Base-by-base conservation (phyloP, 257 asterid genomes). In the Nicotiana knightiana region DNA sequence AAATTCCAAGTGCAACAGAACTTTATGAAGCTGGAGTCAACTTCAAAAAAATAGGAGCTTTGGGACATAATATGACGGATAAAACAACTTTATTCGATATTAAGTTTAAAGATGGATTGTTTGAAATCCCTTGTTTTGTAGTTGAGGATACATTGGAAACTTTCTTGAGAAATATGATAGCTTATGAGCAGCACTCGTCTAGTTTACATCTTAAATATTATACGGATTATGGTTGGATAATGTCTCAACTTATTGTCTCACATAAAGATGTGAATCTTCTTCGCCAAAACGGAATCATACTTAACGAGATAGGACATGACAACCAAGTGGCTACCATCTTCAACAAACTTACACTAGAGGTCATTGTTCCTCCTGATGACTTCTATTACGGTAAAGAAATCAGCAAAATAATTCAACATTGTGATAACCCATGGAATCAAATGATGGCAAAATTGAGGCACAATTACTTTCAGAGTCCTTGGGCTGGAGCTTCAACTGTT, bases 11-110 rank as follows among this genome's bases (percentile, higher is more conserved):
- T 46, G 83, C 51, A 35, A 83, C 66, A 32, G 83, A 83, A 39
- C 83, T 83, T 11, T 65, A 79, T 68, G 83, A 84, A 80, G 86
- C 83, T 43, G 86, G 84, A 28, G 59, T 79, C 9, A 71, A 11
- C 39, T 68, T 84, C 65, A 24, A 79, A 43, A 79, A 79, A 58
- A 4, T 66, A 15, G 80, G 80, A 32, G 30, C 28, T 54, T 54
- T 46, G 32, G 66, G 26, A 35, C n/a, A 63, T 1, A 79, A 83
- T 12, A 18, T 7, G 3, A 53, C 0, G 43, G 43, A 37, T 37
- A 37, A 0, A 37, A 37, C 59, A 11, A 73, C 83, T 32, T 59
- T 79, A 54, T 83, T 79, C 62, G 81, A 83, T 48, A 83, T 83
- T 7, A 43, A 70, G 73, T 83, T 79, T 80, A 30, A 73, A 53